Percentiles rank a stretch among this genome's conserved stretches.
Conservation (phyloP, 2,329 filamentous ascomycete genomes). For the Biscogniauxia sp. region DNA sequence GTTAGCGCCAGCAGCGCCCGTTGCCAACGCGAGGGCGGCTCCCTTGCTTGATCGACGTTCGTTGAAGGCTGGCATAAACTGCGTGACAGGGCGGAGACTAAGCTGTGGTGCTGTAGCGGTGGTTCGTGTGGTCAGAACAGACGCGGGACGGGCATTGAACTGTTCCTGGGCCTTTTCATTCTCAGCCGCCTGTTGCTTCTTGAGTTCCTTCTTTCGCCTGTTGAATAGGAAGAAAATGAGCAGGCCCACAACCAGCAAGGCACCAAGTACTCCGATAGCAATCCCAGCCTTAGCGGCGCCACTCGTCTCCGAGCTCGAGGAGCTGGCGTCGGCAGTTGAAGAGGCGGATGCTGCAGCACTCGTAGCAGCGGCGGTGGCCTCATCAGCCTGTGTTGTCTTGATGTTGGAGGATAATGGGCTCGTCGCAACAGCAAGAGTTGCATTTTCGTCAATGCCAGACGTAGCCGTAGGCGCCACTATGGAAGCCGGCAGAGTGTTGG, state of each 20-base stretch:
- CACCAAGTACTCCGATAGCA: conserved; percentile 75
- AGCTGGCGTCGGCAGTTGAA: conserved; percentile 20
- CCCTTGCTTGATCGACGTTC: conserved; percentile 52
- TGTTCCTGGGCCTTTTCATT: conserved; percentile 62
- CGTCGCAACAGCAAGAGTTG: not conserved
- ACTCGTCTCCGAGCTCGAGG: conserved; percentile 23
- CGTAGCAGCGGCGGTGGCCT: conserved; percentile 15
- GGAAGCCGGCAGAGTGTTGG: conserved; percentile 8
- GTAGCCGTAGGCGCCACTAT: conserved; percentile 2
- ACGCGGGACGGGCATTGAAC: conserved; percentile 36
- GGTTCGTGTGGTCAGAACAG: conserved; percentile 40
- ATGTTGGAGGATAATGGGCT: not conserved
- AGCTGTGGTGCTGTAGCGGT: conserved; percentile 69
- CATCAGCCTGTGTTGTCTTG: conserved; percentile 14
- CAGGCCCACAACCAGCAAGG: conserved; percentile 64
- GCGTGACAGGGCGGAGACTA: conserved; percentile 79
- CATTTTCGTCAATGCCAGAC: not conserved
- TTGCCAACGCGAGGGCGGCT: conserved; percentile 38
- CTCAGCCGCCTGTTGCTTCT: conserved; percentile 49
- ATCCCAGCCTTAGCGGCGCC: conserved; percentile 70
- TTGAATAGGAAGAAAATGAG: conserved; percentile 70
- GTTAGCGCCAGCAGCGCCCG: conserved; percentile 27
- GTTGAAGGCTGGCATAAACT: conserved; percentile 71
- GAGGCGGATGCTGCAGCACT: conserved; percentile 21
- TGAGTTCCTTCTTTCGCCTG: conserved; percentile 65